Conservation (phyloP, 352 stramenopile genomes). For the Phytophthora citrophthora region DNA sequence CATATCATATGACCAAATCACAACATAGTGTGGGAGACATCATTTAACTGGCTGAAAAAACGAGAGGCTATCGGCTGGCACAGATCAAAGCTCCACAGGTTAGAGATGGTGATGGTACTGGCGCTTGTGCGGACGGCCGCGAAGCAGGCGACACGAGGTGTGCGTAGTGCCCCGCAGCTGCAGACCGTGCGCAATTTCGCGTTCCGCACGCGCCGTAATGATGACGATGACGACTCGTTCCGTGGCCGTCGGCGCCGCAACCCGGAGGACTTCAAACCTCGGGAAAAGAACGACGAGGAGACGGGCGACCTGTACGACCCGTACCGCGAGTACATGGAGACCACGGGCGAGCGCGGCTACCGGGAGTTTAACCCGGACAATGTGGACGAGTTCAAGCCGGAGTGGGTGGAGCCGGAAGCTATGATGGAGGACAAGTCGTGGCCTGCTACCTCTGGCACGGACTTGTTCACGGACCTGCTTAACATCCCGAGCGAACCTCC, state of each 20-base stretch:
- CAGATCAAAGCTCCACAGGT: constrained; percentile 14
- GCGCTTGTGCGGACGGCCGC: constrained; percentile 53
- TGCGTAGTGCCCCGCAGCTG: constrained; percentile 15
- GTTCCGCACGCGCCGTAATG: constrained; percentile 16
- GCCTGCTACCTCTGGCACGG: constrained; percentile 75
- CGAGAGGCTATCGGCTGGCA: constrained; percentile 34
- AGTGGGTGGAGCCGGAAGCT: constrained; percentile 78
- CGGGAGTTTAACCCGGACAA: constrained; percentile 84
- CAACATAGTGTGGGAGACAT: background rate
- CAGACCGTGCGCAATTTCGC: constrained; percentile 26
- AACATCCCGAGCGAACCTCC: constrained; percentile 71
- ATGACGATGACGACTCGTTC: constrained; percentile 37
- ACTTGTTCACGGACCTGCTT: constrained; percentile 84
- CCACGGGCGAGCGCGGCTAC: constrained; percentile 68
- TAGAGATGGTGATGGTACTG: constrained; percentile 43
- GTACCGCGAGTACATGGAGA: constrained; percentile 86
- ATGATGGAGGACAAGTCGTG: constrained; percentile 92
- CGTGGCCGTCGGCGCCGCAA: constrained; percentile 30
- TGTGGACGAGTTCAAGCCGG: constrained; percentile 55
- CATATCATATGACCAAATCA: background rate
- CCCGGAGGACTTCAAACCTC: constrained; percentile 21
- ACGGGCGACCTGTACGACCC: constrained; percentile 74
- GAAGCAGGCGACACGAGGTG: constrained; percentile 33
- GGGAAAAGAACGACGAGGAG: constrained; percentile 19
- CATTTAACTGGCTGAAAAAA: constrained; percentile 9